Evolutionary conservation across 2,329 filamentous ascomycete species (phyloP).

Genomic region (Davidsoniella australis): DNA sequence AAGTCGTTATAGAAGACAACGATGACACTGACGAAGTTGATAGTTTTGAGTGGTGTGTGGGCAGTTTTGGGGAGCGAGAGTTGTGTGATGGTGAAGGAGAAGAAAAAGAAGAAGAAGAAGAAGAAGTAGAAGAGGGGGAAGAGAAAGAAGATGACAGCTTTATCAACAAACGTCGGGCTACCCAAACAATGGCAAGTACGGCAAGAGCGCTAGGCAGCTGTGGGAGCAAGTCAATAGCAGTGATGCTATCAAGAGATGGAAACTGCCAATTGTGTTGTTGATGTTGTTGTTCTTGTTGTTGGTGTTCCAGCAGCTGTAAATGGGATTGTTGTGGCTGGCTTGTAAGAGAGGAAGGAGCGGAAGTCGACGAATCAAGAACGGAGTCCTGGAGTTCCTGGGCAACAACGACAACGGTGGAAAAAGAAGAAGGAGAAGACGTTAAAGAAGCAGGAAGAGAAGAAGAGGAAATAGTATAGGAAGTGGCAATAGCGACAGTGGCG

Average conservation of each 20-base stretch:
- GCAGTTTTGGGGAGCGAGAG: not conserved
- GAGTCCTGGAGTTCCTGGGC: not conserved
- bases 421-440: too few relatives aligned
- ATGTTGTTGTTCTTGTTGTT: conserved; percentile 2
- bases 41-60: not conserved
- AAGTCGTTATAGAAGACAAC: conserved; percentile 4
- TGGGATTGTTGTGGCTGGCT: not conserved
- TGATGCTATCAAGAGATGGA: not conserved
- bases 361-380: not conserved
- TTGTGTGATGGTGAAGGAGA: not conserved
- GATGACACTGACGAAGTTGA: not conserved
- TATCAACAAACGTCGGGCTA: not conserved
- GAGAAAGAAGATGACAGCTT: conserved; percentile 1
- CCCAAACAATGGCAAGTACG: not conserved
- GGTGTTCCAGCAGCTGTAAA: not conserved
- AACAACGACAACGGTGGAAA: too few relatives aligned
- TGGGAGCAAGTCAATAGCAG: not conserved
- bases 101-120: not conserved
- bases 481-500: too few relatives aligned
- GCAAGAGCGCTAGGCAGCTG: conserved; percentile 4
- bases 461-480: too few relatives aligned
- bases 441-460: too few relatives aligned
- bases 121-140: not conserved
- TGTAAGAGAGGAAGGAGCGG: not conserved
- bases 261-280: not conserved